Evolutionary conservation across 495 filamentous ascomycete species (phyloP).

Genomic region (Neurospora sp.): DNA sequence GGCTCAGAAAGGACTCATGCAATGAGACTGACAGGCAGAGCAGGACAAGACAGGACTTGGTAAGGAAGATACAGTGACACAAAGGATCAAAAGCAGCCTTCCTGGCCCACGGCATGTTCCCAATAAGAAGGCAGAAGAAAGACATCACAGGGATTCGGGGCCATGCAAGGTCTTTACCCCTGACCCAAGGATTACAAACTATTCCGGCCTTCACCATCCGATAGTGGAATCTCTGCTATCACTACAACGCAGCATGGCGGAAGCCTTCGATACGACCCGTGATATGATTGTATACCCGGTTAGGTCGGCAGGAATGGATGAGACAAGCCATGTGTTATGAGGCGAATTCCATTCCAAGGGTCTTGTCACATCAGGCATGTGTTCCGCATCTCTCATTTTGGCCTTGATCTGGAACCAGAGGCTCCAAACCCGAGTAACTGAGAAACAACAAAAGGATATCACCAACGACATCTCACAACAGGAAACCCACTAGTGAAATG

Average conservation of each 20-base stretch:
- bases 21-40: neutral
- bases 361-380: neutral
- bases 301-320: neutral
- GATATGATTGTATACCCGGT: neutral
- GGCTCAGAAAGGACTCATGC: neutral
- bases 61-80: neutral
- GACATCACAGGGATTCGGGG: neutral
- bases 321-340: neutral
- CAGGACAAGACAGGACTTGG: neutral
- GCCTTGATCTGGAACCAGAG: neutral
- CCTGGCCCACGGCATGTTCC: neutral
- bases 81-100: neutral
- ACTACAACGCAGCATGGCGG: neutral
- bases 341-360: neutral
- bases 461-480: neutral
- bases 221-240: neutral
- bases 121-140: neutral
- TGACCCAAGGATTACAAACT: neutral
- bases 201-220: neutral
- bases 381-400: neutral
- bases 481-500: neutral
- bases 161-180: neutral
- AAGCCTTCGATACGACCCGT: neutral
- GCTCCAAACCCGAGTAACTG: neutral
- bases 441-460: neutral